Percentiles rank a stretch among this genome's conserved stretches.
phyloP scores from a whole-genome alignment of 1,284 basidiomycete species.

The Agaricales sp. region DNA sequence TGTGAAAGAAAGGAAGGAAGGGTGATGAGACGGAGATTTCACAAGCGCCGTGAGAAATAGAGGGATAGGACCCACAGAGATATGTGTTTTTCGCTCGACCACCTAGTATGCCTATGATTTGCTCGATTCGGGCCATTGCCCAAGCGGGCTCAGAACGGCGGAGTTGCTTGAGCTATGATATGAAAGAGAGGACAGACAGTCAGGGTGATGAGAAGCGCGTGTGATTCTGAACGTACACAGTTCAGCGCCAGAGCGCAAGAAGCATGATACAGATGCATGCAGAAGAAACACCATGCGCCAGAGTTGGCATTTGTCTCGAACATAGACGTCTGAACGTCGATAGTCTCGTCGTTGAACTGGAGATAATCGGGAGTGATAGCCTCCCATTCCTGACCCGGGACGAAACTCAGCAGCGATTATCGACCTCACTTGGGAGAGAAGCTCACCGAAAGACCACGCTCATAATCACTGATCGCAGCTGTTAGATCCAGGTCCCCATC shows the following conservation, averaged over 20 bases:
- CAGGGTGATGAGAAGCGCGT: no score
- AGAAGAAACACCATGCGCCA: constrained; percentile 68
- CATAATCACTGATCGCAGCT: constrained; percentile 25
- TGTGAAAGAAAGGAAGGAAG: no score
- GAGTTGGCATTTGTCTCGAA: constrained; percentile 67
- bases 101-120: constrained; percentile 50
- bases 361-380: constrained; percentile 55
- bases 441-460: constrained; percentile 6
- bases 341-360: constrained; percentile 53
- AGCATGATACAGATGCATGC: constrained; percentile 61
- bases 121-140: constrained; percentile 46
- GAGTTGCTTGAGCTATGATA: constrained; percentile 10
- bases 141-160: constrained; percentile 27
- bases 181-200: no score
- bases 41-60: constrained; percentile 9
- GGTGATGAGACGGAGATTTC: no score
- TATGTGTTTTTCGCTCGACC: constrained; percentile 57
- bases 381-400: constrained; percentile 43
- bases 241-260: constrained; percentile 54
- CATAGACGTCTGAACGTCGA: constrained; percentile 60
- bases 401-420: constrained; percentile 1
- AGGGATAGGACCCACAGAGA: constrained; percentile 39
- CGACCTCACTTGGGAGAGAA: constrained; percentile 7
- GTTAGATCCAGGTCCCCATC: constrained; percentile 24
- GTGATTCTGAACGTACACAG: constrained; percentile 43